A percentile compares a stretch with the other conserved stretches of the same genome.
Evolutionary conservation across 1,139 yeast genomes (phyloP).

Genomic region (Blastobotrys indianensis): DNA sequence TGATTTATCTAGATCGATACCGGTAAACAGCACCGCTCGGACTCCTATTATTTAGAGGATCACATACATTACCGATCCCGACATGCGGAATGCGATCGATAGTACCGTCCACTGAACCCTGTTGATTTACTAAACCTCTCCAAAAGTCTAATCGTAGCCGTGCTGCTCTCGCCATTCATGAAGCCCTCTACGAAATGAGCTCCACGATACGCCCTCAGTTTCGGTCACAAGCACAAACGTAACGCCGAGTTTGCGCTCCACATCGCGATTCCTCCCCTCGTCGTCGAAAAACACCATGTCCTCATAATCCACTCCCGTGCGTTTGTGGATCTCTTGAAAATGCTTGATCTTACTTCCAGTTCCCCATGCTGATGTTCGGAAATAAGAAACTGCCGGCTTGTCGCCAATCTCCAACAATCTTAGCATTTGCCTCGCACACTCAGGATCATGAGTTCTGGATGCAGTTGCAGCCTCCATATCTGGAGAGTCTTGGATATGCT

Average conservation of each 20-base stretch:
- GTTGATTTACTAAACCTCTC: no score
- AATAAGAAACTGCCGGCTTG: conserved; percentile 43
- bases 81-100: no score
- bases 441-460: conserved; percentile 61
- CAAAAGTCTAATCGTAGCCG: neutral
- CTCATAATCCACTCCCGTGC: conserved; percentile 43
- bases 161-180: conserved; percentile 19
- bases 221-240: conserved; percentile 49
- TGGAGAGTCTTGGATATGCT: conserved; percentile 34
- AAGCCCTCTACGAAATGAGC: conserved; percentile 36
- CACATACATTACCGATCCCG: no score
- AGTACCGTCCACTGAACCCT: no score
- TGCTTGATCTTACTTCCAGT: conserved; percentile 58
- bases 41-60: no score
- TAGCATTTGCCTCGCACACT: conserved; percentile 53
- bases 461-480: conserved; percentile 53
- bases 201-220: conserved; percentile 47
- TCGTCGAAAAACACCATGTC: conserved; percentile 65
- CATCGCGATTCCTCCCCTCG: conserved; percentile 61
- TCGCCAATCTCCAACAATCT: conserved; percentile 44
- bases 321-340: conserved; percentile 42
- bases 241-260: conserved; percentile 50
- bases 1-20: no score
- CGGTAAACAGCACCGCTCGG: no score
- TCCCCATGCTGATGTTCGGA: conserved; percentile 61